Conservation (phyloP, 2,329 filamentous ascomycete species). For the Alternaria sp. region DNA sequence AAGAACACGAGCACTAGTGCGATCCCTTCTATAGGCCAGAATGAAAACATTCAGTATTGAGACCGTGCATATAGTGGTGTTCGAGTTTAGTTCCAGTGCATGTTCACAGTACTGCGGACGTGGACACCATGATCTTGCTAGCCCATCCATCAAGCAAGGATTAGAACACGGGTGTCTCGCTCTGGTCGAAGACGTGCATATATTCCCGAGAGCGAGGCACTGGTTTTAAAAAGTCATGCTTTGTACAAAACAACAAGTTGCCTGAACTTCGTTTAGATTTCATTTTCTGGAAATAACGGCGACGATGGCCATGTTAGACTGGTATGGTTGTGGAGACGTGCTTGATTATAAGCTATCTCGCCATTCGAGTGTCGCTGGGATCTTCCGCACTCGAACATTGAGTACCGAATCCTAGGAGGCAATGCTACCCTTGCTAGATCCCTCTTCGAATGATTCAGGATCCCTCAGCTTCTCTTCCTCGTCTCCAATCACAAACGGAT, state of each 20-base stretch:
- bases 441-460: background rate
- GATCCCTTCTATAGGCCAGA: background rate
- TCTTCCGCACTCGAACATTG: background rate
- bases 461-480: background rate
- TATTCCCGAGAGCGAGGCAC: background rate
- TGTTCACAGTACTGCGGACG: background rate
- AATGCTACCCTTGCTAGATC: background rate
- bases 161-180: background rate
- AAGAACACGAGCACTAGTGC: background rate
- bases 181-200: background rate
- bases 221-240: background rate
- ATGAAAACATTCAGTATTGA: background rate
- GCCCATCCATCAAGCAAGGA: background rate
- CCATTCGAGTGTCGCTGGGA: background rate
- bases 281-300: rapidly evolving
- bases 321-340: background rate
- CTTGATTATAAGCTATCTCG: background rate
- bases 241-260: rapidly evolving
- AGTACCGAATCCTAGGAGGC: background rate
- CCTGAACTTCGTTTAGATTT: background rate
- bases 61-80: background rate
- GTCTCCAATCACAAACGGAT: background rate
- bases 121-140: background rate
- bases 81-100: background rate
- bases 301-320: background rate